Base-by-base conservation (phyloP, 2,329 filamentous ascomycete species). In the Cryphonectria radicalis region DNA sequence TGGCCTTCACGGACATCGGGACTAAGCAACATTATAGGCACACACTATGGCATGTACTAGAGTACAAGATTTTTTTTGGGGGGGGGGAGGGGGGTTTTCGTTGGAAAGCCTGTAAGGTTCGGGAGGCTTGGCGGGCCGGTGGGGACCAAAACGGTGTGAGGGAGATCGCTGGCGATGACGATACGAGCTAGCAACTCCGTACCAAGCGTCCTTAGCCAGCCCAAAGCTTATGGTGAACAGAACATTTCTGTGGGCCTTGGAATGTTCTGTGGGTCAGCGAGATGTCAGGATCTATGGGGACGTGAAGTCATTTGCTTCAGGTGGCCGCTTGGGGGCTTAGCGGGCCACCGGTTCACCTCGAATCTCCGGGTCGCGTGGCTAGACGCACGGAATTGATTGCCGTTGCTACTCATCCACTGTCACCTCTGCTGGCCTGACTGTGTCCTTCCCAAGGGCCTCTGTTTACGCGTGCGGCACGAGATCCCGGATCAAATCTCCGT, bases 201-300 rank as follows among this genome's bases (percentile, higher is more conserved):
- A 40, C 60, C 57, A 32, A 28, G 59, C 22, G 17, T n/a, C 6
- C 19, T 28, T 43, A 28, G 32, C 37, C 42, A 28, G 32, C 37
- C 42, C 62, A n/a, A 25, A 37, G 37, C n/a, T 40, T 28, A 53
- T 46, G 43, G 43, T 25, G 67, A 66, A 43, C 35, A 69, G 67
- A 67, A 68, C 67, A 66, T 62, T 57, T 63, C 17, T 57, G 50
- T 63, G 67, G 40, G 66, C 43, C 59, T 71, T 66, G 40, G 66
- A 66, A 60, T 55, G 60, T 64, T 68, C 70, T 71, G 69, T 55
- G 66, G 71, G 42, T 55, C 66, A 37, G 40, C 68, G 50, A 66
- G 40, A 53, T 73, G 71, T 70, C 69, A 62, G 69, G 71, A 71
- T 73, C 66, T 63, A 7, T 67, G 65, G 71, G 69, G 42, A 73